Conservation (phyloP, 2,329 filamentous ascomycete genomes). For the Diplodia seriata region DNA sequence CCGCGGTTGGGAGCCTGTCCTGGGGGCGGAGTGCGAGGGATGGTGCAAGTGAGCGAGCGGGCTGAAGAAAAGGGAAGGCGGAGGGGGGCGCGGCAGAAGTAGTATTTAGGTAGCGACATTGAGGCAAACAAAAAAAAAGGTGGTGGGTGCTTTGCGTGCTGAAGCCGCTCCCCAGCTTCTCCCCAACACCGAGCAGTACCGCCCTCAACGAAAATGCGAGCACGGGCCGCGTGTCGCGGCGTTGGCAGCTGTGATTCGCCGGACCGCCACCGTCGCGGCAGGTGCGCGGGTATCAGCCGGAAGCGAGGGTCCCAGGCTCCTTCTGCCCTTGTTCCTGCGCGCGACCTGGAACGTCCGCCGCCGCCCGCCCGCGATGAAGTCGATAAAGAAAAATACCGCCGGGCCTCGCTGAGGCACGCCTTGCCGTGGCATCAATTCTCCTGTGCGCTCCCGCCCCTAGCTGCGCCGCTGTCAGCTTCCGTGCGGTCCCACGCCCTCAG, state of each 20-base stretch:
- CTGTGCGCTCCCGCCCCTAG: background rate
- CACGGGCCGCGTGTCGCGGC: slow-evolving; percentile 22
- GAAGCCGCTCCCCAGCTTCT: slow-evolving; percentile 26
- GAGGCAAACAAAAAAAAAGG: slow-evolving; percentile 23
- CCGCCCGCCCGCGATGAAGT: background rate
- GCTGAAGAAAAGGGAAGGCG: slow-evolving; percentile 36
- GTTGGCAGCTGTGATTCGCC: slow-evolving; percentile 3
- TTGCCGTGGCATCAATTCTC: background rate
- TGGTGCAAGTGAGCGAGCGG: slow-evolving; percentile 32
- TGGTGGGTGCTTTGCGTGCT: slow-evolving; percentile 17
- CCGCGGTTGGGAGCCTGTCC: background rate
- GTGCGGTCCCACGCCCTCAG: background rate
- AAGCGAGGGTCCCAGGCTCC: slow-evolving; percentile 13
- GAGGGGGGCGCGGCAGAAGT: slow-evolving; percentile 40
- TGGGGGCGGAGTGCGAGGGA: background rate
- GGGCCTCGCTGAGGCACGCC: background rate
- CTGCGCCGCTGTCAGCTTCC: background rate
- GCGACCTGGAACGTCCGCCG: slow-evolving; percentile 3
- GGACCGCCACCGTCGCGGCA: slow-evolving; percentile 11
- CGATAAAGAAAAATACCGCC: background rate
- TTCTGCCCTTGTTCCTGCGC: slow-evolving; percentile 14
- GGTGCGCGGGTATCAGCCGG: slow-evolving; percentile 25
- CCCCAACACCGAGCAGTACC: slow-evolving; percentile 30
- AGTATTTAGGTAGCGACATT: slow-evolving; percentile 21
- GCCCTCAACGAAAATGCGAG: slow-evolving; percentile 32